A percentile compares a stretch with the other conserved stretches of the same genome.
Conservation (phyloP, 1,139 yeast species). For the Arxiozyma slooffiae region DNA sequence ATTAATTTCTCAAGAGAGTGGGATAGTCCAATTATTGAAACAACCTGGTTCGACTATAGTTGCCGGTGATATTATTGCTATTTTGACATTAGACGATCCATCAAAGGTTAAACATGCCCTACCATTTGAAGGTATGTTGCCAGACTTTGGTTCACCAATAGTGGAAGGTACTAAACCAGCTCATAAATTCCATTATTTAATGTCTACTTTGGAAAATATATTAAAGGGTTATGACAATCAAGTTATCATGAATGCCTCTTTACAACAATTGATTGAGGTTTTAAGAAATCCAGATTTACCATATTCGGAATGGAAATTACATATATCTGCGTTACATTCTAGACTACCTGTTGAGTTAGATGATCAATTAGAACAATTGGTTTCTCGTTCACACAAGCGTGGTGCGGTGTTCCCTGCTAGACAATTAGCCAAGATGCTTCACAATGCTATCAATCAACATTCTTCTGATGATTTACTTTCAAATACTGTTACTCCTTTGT, state of each 20-base stretch:
- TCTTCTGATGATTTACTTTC: constrained; percentile 43
- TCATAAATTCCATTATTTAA: constrained; percentile 55
- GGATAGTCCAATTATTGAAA: constrained; percentile 82
- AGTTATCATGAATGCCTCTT: constrained; percentile 77
- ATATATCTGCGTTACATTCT: constrained; percentile 83
- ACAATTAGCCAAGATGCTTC: constrained; percentile 51
- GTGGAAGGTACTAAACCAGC: constrained; percentile 77
- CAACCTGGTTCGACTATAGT: constrained; percentile 97
- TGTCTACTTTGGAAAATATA: constrained; percentile 61
- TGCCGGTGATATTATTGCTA: constrained; percentile 96
- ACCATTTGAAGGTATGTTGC: constrained; percentile 91
- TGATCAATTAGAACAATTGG: constrained; percentile 49
- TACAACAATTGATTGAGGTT: constrained; percentile 60
- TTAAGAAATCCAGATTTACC: constrained; percentile 78
- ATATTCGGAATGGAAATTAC: constrained; percentile 81
- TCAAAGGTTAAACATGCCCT: constrained; percentile 93
- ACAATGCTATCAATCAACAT: constrained; percentile 35
- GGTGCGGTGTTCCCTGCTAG: constrained; percentile 88
- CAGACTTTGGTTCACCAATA: constrained; percentile 75
- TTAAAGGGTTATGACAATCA: constrained; percentile 90
- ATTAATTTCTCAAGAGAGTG: constrained; percentile 82
- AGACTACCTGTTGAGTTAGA: constrained; percentile 77
- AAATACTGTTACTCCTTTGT: constrained; percentile 62
- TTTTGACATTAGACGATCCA: constrained; percentile 89
- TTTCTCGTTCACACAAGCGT: constrained; percentile 61